Percentiles rank a stretch among this genome's conserved stretches.
Evolutionary conservation across 2,329 filamentous ascomycete species (phyloP).

Genomic region (Pseudohalonectria lignicola): DNA sequence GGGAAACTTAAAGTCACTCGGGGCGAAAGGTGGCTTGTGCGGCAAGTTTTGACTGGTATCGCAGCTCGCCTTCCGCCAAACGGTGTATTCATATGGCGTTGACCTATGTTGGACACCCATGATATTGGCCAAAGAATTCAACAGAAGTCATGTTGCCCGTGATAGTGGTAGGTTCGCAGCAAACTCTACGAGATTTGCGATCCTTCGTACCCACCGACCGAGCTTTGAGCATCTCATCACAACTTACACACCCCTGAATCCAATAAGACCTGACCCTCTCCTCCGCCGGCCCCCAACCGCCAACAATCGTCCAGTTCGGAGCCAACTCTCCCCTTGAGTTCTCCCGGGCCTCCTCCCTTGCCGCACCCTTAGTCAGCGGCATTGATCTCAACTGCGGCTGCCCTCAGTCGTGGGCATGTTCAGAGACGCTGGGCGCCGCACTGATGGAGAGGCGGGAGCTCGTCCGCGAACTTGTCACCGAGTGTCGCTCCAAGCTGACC

Average conservation of each 20-base stretch:
- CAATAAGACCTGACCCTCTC: conserved; percentile 53
- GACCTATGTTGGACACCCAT: conserved; percentile 64
- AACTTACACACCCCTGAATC: too few relatives aligned
- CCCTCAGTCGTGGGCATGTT: conserved; percentile 62
- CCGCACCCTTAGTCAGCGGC: conserved; percentile 50
- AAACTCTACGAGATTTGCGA: too few relatives aligned
- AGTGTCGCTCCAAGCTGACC: conserved; percentile 39
- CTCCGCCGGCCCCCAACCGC: conserved; percentile 36
- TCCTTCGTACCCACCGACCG: background rate
- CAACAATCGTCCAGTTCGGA: conserved; percentile 59
- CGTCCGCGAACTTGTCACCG: conserved; percentile 54
- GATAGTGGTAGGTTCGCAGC: conserved; percentile 40
- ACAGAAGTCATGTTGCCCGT: conserved; percentile 46
- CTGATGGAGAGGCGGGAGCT: conserved; percentile 55
- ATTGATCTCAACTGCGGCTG: conserved; percentile 65
- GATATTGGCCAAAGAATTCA: conserved; percentile 60
- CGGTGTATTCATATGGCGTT: conserved; percentile 51
- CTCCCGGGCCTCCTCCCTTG: conserved; percentile 49
- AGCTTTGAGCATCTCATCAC: background rate
- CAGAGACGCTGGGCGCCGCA: conserved; percentile 56
- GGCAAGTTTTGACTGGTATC: background rate
- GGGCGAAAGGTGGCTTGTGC: too few relatives aligned
- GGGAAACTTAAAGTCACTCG: too few relatives aligned
- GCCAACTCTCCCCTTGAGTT: conserved; percentile 51
- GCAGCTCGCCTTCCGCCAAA: conserved; percentile 58